Base-by-base conservation (phyloP, 2,329 filamentous ascomycete species). In the Cadophora sp. region DNA sequence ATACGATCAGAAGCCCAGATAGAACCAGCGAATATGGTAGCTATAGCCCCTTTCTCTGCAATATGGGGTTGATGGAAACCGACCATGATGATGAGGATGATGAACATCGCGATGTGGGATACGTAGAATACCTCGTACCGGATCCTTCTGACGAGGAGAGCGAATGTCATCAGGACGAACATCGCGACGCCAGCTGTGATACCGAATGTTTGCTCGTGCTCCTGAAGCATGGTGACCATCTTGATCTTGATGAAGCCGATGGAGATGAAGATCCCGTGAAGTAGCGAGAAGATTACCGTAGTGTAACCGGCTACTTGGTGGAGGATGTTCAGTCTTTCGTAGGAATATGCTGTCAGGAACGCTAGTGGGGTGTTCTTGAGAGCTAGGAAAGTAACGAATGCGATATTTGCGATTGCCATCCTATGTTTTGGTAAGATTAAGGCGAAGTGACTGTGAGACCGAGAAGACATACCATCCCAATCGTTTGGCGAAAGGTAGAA, bases 301-400 rank as follows among this genome's bases (percentile, higher is more conserved):
- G 79, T 80, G 70, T 82, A 84, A 2, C 86, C 86, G 4, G 82
- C 80, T 20, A 85, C 77, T 66, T 83, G 83, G 71, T 89, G 87
- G 2, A 89, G 79, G 59, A 83, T 80, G 71, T 87, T 88, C 61
- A 89, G 81, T 22, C 84, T 81, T 67, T 89, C 86, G 73, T 89
- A 86, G 5, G 85, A 87, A 72, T 83, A 85, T 1, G 81, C 78
- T 1, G 83, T 83, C 13, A 89, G 70, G 66, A 82, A 81, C 0
- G 83, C 83, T 20, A 89, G 74, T 0, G 86, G 87, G 0, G 86
- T 88, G 72, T 88, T 87, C 71, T 87, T 88, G 50, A 89, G 78
- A 0, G 83, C 80, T 18, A 89, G 77, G 59, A 88, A 83, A 14
- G 87, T 78, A 14, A 86, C 80, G 18, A 89, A 76, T 14, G 79